These are phyloP conservation scores for Wallacemonas sp. DNA, from an alignment of 208 protist species.

Conservation along the genomic window DNA sequence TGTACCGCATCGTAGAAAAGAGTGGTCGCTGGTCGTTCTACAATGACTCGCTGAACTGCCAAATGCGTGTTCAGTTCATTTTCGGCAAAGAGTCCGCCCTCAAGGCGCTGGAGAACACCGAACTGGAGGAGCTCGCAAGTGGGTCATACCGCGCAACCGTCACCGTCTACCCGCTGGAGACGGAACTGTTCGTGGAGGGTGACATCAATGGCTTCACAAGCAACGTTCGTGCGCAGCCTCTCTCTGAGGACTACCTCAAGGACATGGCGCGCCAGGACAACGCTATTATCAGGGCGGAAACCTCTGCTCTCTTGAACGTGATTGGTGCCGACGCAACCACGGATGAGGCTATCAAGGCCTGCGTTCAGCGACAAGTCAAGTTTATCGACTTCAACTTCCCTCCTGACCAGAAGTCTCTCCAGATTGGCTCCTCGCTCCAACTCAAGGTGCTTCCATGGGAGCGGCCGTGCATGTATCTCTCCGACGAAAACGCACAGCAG, in stretches of 20 bases:
- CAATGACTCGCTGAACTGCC: conserved; percentile 69
- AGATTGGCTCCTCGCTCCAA: conserved; percentile 53
- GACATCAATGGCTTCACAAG: conserved; percentile 57
- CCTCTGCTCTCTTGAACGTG: conserved; percentile 43
- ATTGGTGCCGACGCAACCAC: conserved; percentile 39
- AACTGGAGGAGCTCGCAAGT: conserved; percentile 35
- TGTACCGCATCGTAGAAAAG: conserved; percentile 77
- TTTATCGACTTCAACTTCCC: conserved; percentile 83
- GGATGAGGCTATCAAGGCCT: conserved; percentile 57
- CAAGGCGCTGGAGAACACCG: conserved; percentile 66
- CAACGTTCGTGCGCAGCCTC: conserved; percentile 58
- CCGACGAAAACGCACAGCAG: conserved; percentile 65
- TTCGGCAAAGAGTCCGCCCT: conserved; percentile 67
- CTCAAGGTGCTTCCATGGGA: conserved; percentile 79
- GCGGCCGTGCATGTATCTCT: conserved; percentile 79
- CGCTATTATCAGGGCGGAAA: conserved; percentile 54
- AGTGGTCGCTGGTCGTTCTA: conserved; percentile 83
- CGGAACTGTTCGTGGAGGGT: conserved; percentile 73
- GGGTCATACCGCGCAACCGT: conserved; percentile 57
- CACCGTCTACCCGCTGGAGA: conserved; percentile 75
- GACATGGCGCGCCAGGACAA: conserved; percentile 60
- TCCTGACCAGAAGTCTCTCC: conserved; percentile 69
- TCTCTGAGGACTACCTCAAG: conserved; percentile 66
- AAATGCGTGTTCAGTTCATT: conserved; percentile 78
- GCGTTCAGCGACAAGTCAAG: conserved; percentile 56